Base-by-base conservation (phyloP, 1,284 basidiomycete species). In the Sporisorium graminicola region DNA sequence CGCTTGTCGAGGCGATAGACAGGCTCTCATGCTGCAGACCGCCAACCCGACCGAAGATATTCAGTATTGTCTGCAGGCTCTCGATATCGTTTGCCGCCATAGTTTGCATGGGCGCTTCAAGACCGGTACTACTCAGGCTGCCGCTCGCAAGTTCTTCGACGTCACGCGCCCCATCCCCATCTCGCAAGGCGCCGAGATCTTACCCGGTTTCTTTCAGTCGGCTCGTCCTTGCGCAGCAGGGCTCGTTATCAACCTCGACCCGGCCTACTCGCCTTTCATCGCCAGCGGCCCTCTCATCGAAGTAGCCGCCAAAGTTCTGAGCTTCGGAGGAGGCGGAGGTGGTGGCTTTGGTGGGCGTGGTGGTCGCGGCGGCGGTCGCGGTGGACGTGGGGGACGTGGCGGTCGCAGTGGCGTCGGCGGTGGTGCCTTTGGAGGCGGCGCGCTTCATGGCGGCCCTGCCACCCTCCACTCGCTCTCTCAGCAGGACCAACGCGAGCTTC, bases 191-290 rank as follows among this genome's bases (percentile, higher is more conserved):
- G 77, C 74, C 20, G 72, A 77, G 27, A 74, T 82, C 51, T 64
- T 70, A 50, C 66, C 65, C 24, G 80, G 80, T 0, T 75, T 78
- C 67, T 82, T 81, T 68, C 79, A 80, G 51, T 74, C 69, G 7
- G 77, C 73, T 26, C 72, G 78, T 16, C 74, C 79, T 40, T 74
- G 72, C n/a, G 58, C 65, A 9, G 52, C 59, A 3, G 80, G 80
- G 29, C 62, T 78, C 18, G 74, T 81, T n/a, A 58, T 82, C 65
- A 82, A 82, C 52, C 57, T 82, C 40, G 80, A 82, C 61, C 74
- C 73, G 1, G 69, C 77, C 33, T 82, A 74, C 62, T 68, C 74
- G 0, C 72, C 78, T 14, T 81, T 82, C 43, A 54, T 81, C 13
- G 54, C 42, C 18, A 52, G 58, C 13, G 80, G 80, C 33, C 54